Evolutionary conservation across 306 rosid genomes (phyloP), one percentile per base, ranked within the genome.

Genomic region (Parietaria judaica): DNA sequence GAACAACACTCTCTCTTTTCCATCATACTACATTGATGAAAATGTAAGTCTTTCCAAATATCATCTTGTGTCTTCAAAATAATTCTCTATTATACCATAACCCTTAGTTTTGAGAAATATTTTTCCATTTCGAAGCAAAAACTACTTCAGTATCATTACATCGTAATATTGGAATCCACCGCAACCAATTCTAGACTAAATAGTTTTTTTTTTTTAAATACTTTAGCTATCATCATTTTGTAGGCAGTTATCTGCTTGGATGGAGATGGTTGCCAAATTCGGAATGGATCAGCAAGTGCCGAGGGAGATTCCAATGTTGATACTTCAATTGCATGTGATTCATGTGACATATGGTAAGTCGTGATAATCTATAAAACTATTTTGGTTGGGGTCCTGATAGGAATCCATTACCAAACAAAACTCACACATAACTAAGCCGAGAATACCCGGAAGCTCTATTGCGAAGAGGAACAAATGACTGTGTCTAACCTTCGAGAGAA

Each of bases 221-320:
- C 9, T 68, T 14, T 49, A 10, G 71, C 80, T 75, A 43, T 71
- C 45, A 48, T 69, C 76, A 69, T 67, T 72, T 78, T 76, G 82
- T 86, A 92, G 99, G 86, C 99, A 84, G 96, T 92, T 76, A 66
- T 82, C 71, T 92, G 99, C 90, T 92, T 92, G 86, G 95, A 86
- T 79, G 96, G 94, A 41, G 85, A 76, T 75, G 90, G 83, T 64
- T 88, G 99, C 87, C 86, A 82, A 80, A 79, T 88, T 77, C 87
- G 95, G 68, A 84, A 71, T 75, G 95, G 85, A 55, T 71, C 67
- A 65, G 75, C 71, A 46, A 67, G 65, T 41, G 53, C 63, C 63
- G 94, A 82, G 70, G 96, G 70, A 69, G 87, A 84, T 84, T 65
- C 89, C 50, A 70, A 71, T 81, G 85, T 86, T 13, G 96, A 88